Percentiles rank a stretch among this genome's conserved stretches.
Evolutionary conservation across 495 filamentous ascomycete species (phyloP).

Genomic region (Venustampulla echinocandica): DNA sequence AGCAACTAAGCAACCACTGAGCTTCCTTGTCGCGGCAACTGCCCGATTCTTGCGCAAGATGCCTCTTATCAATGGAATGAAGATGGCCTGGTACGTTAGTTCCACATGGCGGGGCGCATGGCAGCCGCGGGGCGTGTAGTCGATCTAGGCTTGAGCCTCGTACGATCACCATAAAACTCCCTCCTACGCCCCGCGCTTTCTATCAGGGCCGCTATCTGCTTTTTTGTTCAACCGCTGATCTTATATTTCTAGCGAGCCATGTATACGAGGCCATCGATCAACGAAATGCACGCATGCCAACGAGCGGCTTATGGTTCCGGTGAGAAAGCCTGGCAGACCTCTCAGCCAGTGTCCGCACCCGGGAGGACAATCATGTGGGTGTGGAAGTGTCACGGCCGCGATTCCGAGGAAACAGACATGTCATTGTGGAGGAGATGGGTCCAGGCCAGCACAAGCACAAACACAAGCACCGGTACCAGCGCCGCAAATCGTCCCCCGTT

Average conservation of each 20-base stretch:
- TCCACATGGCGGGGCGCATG: constrained; percentile 12
- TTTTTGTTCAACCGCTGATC: constrained; percentile 9
- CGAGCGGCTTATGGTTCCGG: constrained; percentile 64
- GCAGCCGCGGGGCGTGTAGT: constrained; percentile 17
- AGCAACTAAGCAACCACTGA: constrained; percentile 1
- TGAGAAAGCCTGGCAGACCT: constrained; percentile 73
- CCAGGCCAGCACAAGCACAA: background rate
- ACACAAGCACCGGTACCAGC: background rate
- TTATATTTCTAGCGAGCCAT: constrained; percentile 54
- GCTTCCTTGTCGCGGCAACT: constrained; percentile 1
- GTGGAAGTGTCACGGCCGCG: constrained; percentile 41
- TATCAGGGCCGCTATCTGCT: background rate
- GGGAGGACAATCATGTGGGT: constrained; percentile 43
- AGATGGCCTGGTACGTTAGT: constrained; percentile 49
- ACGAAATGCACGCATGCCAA: constrained; percentile 73
- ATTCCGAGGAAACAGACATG: constrained; percentile 44
- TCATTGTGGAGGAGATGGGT: constrained; percentile 27
- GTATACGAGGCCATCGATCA: constrained; percentile 78
- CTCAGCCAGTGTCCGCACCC: constrained; percentile 70
- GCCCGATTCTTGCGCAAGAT: constrained; percentile 23
- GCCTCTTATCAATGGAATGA: constrained; percentile 48
- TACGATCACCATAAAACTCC: background rate
- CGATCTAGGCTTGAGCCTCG: constrained; percentile 2
- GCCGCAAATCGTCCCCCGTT: background rate
- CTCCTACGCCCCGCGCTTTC: constrained; percentile 6